Conservation (phyloP, 2,329 filamentous ascomycete species). For the Dactylellina haptotyla region DNA sequence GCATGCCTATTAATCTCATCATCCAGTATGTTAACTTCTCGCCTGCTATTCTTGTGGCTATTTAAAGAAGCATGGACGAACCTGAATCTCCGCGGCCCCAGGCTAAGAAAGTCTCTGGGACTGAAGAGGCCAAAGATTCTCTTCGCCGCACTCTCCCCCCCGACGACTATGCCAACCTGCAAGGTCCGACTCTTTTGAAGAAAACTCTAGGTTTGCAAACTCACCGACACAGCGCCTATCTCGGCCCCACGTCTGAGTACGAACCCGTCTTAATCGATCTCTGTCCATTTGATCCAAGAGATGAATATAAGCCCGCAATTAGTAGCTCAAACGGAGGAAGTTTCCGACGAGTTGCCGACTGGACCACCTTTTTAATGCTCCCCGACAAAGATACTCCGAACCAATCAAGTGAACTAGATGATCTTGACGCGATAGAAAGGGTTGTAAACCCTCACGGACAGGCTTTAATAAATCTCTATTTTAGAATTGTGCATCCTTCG, state of each 20-base stretch:
- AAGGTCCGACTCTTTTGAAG: slow-evolving; percentile 48
- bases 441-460: slow-evolving; percentile 81
- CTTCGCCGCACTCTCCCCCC: slow-evolving; percentile 53
- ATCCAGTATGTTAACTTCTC: slow-evolving; percentile 21
- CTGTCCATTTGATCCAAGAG: slow-evolving; percentile 80
- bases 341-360: slow-evolving; percentile 78
- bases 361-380: slow-evolving; percentile 82
- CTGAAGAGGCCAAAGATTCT: slow-evolving; percentile 48
- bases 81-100: slow-evolving; percentile 55
- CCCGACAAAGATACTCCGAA: slow-evolving; percentile 79
- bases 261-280: slow-evolving; percentile 84
- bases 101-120: slow-evolving; percentile 32
- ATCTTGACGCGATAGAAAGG: slow-evolving; percentile 72
- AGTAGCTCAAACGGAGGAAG: slow-evolving; percentile 65
- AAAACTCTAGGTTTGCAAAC: slow-evolving; percentile 75
- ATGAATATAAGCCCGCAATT: slow-evolving; percentile 77
- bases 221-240: slow-evolving; percentile 83
- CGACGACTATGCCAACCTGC: slow-evolving; percentile 50
- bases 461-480: slow-evolving; percentile 81
- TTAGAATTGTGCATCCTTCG: slow-evolving; percentile 71
- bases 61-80: slow-evolving; percentile 56
- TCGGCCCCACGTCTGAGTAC: slow-evolving; percentile 83
- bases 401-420: slow-evolving; percentile 72
- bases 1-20: slow-evolving; percentile 38
- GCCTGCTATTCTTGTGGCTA: slow-evolving; percentile 31